Evolutionary conservation across 179 eudicot genomes (phyloP).

Genomic region (Actinidia chinensis): DNA sequence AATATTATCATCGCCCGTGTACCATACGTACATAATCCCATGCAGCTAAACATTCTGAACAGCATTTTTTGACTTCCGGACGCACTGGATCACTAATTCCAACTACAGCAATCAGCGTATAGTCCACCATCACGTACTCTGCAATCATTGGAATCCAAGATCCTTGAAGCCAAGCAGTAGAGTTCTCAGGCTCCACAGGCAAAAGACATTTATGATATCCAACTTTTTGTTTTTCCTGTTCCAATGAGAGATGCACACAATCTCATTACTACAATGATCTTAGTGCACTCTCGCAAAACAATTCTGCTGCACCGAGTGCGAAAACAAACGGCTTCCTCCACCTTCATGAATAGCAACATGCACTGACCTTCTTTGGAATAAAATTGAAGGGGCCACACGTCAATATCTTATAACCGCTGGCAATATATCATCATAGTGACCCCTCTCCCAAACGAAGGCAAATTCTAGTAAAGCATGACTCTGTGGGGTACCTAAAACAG

Average conservation of each 20-base stretch:
- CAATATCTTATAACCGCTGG: no score
- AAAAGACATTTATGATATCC: constrained; percentile 46
- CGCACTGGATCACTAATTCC: constrained; percentile 93
- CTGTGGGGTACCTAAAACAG: constrained; percentile 62
- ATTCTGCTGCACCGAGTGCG: constrained; percentile 85
- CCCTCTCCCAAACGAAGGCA: no score
- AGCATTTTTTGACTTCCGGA: constrained; percentile 81
- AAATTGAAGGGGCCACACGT: no score
- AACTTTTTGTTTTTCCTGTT: constrained; percentile 41
- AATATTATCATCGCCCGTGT: constrained; percentile 81
- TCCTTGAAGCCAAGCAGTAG: constrained; percentile 76
- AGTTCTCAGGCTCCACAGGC: constrained; percentile 78
- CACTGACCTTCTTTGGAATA: constrained; percentile 64
- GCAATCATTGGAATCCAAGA: constrained; percentile 26
- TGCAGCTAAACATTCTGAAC: constrained; percentile 68
- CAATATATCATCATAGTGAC: no score
- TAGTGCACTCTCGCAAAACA: constrained; percentile 58
- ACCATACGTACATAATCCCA: constrained; percentile 82
- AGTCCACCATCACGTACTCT: constrained; percentile 53
- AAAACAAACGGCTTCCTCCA: constrained; percentile 48
- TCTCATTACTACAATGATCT: constrained; percentile 57
- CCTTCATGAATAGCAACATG: constrained; percentile 47
- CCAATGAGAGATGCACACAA: constrained; percentile 38
- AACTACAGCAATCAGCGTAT: constrained; percentile 61
- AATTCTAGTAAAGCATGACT: no score